These are phyloP conservation scores for Alternaria angustiovoidea DNA, from an alignment of 2,329 filamentous ascomycete species.

Conservation along the genomic window DNA sequence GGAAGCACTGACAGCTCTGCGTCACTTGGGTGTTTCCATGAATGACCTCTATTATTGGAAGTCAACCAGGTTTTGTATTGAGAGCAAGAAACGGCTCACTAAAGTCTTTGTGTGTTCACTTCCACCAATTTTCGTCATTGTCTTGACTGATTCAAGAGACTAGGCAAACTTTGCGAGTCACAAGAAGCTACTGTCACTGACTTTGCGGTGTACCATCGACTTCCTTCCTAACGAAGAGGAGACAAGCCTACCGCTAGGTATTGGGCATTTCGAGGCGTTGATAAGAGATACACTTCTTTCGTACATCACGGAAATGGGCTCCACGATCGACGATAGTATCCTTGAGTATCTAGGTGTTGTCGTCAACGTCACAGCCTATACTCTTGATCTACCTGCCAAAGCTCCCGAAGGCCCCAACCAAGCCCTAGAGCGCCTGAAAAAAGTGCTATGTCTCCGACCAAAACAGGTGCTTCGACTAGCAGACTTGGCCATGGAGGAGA, in stretches of 20 bases:
- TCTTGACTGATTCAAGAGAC: no score
- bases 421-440: neutral
- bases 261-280: neutral
- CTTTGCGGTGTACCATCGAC: no score
- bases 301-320: neutral
- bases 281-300: neutral
- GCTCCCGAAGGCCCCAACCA: neutral
- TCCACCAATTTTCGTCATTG: no score
- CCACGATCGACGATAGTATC: neutral
- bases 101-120: neutral
- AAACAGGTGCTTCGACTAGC: neutral
- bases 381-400: neutral
- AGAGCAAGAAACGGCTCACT: neutral
- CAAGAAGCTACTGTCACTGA: no score
- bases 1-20: neutral
- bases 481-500: neutral
- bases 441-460: neutral
- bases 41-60: neutral
- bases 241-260: no score
- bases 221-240: no score
- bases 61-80: neutral
- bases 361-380: neutral
- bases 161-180: no score
- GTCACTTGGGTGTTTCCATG: neutral
- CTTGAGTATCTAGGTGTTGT: neutral